phyloP scores from a whole-genome alignment of 2,329 filamentous ascomycete species.

The Calonectria honghensis region DNA sequence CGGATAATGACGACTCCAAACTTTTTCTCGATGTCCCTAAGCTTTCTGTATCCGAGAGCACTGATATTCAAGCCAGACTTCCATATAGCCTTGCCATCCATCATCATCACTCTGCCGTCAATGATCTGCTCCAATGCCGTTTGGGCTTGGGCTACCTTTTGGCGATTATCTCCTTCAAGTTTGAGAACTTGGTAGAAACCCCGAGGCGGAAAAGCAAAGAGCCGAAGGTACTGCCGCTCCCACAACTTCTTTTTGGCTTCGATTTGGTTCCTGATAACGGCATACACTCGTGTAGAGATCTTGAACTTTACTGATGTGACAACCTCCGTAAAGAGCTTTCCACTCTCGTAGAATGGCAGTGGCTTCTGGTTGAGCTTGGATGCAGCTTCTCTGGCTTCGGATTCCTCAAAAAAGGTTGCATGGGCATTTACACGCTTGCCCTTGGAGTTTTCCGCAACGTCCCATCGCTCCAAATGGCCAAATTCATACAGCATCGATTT shows the following conservation, averaged over 20 bases:
- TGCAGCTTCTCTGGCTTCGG: conserved; percentile 60
- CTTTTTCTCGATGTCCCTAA: conserved; percentile 31
- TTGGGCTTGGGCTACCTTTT: conserved; percentile 33
- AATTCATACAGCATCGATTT: conserved; percentile 56
- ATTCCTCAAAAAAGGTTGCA: conserved; percentile 62
- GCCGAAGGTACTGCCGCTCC: conserved; percentile 51
- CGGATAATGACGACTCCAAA: conserved; percentile 38
- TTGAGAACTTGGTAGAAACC: conserved; percentile 44
- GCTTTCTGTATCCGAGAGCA: background rate
- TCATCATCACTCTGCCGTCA: conserved; percentile 28
- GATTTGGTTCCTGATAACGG: conserved; percentile 56
- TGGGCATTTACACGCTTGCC: conserved; percentile 63
- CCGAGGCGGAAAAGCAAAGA: conserved; percentile 30
- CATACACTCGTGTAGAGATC: conserved; percentile 59
- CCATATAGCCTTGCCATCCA: conserved; percentile 36
- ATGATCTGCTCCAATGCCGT: conserved; percentile 28
- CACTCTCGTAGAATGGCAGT: conserved; percentile 56
- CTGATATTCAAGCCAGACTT: conserved; percentile 14
- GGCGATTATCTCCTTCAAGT: conserved; percentile 37
- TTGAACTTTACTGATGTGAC: conserved; percentile 63
- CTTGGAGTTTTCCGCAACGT: conserved; percentile 45
- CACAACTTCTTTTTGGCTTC: conserved; percentile 54
- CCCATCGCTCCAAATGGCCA: conserved; percentile 61
- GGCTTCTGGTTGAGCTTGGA: conserved; percentile 55
- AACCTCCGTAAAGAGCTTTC: conserved; percentile 61